Evolutionary conservation across 2,329 filamentous ascomycete species (phyloP), one percentile per base, ranked within the genome.

Genomic region (Arachnomyces sp.): DNA sequence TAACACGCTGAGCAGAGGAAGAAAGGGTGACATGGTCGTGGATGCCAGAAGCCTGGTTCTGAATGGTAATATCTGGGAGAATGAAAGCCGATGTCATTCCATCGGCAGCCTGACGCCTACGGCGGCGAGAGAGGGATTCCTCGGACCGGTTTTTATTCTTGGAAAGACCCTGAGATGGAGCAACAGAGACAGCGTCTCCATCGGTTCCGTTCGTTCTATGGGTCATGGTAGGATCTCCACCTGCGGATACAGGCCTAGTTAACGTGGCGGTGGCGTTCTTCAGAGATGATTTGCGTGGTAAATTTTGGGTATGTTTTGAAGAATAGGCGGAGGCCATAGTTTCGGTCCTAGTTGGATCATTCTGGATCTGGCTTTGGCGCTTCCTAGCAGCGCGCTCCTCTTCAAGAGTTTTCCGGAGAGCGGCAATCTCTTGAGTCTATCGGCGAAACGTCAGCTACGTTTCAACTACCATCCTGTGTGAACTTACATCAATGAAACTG

Each of bases 11-110:
- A 6, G 64, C 57, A 9, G 61, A 49, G 37, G 63, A 56, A 3
- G 66, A 61, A 12, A 68, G 46, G 31, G 43, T 32, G 36, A 54
- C 48, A 37, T 56, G 54, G 38, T 53, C 53, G 20, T 25, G 20
- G 20, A 9, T 9, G 5, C 20, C 20, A 25, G 20, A 25, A 25
- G 9, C 20, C 9, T 5, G 20, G 20, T 25, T 25, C 20, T 25
- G 20, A 55, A 80, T 59, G 14, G 76, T 79, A 49, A 81, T 77
- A 48, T 81, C 77, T 8, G 76, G 76, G 4, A 81, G 59, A 46
- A 81, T 79, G 53, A 80, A 79, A 4, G 75, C 77, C 2, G 76
- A 81, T 4, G 77, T 81, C 72, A 77, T 72, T 42, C 78, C 74
- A 17, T 68, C 64, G 11, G 65, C 61, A 29, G 61, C 60, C 30